Evolutionary conservation across 169 alveolate genomes (phyloP).

Genomic region (Babesia bovis): DNA sequence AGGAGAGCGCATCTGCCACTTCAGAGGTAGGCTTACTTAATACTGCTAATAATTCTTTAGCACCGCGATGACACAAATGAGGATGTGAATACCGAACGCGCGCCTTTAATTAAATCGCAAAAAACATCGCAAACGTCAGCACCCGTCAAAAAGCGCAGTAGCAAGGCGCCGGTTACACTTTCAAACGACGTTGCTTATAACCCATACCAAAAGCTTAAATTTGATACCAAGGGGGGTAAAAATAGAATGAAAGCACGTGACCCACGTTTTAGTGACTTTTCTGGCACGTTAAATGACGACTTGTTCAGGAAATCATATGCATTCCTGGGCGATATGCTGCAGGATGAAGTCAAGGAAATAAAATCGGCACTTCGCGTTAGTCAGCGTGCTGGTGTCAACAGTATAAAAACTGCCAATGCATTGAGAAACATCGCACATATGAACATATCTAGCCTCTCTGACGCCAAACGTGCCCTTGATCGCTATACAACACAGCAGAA

Average conservation of each 20-base stretch:
- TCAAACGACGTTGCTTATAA: conserved; percentile 54
- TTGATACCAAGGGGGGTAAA: conserved; percentile 17
- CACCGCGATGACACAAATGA: background rate
- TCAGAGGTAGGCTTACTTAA: background rate
- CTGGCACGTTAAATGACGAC: conserved; percentile 60
- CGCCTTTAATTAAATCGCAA: background rate
- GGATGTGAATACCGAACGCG: background rate
- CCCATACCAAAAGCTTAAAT: conserved; percentile 32
- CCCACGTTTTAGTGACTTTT: conserved; percentile 68
- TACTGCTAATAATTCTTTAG: background rate
- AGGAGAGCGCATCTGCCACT: background rate
- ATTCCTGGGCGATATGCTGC: conserved; percentile 61
- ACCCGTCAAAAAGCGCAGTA: conserved; percentile 23
- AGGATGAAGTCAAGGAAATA: conserved; percentile 54
- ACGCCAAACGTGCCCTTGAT: conserved; percentile 64
- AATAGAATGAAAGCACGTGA: conserved; percentile 38
- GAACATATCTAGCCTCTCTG: conserved; percentile 48
- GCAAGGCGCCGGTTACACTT: conserved; percentile 54
- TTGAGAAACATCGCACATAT: conserved; percentile 38
- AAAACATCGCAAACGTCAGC: background rate
- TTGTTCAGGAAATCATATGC: conserved; percentile 59
- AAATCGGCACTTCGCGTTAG: conserved; percentile 25
- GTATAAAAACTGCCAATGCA: conserved; percentile 45
- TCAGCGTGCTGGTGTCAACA: conserved; percentile 38
- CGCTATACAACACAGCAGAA: conserved; percentile 49